Evolutionary conservation across 225 moss, liverwort and hornwort species (phyloP), one percentile per base, ranked within the genome.

Genomic region (Thuidium tamariscinum): DNA sequence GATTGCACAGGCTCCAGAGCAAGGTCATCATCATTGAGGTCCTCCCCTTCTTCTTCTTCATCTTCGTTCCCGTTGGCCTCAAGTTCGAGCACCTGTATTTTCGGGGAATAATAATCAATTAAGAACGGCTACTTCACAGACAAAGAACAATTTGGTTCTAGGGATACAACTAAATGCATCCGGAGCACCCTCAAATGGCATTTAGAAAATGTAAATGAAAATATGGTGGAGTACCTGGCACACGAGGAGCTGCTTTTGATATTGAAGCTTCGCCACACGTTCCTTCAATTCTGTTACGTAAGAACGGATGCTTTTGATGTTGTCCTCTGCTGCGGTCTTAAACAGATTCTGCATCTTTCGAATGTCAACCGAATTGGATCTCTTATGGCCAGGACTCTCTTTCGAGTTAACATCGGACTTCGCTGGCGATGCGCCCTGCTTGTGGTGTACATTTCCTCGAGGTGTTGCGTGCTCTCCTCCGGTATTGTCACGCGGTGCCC

Each of bases 221-320:
- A 4, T 22, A 15, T 32, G 5, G 4, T 52, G 30, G 14, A 23
- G 34, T 71, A 96, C 97, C 96, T 99, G 97, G 86, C 99, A 99
- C 62, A 99, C 96, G n/a, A 99, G 90, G 25, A 99, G 92, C 87
- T 99, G 99, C 91, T 99, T 99, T 80, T 99, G 99, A 74, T 97
- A 99, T 82, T 99, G 99, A 20, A 99, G 97, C 92, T 99, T 99
- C 34, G 99, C 97, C 39, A 99, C 99, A 71, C 99, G 92, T 91
- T 99, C 99, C 84, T 99, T 99, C 74, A 99, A 89, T 87, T 99
- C 97, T 39, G 96, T 96, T 4, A 99, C 99, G 66, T 99, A 99
- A 12, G 96, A 86, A 60, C 97, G 99, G 23, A 99, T 99, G 85
- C 99, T 97, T 87, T 97, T 97, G 59, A 99, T 99, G 85, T 99